Evolutionary conservation across 2,329 filamentous ascomycete genomes (phyloP).

Genomic region (Apiospora kogelbergensis): DNA sequence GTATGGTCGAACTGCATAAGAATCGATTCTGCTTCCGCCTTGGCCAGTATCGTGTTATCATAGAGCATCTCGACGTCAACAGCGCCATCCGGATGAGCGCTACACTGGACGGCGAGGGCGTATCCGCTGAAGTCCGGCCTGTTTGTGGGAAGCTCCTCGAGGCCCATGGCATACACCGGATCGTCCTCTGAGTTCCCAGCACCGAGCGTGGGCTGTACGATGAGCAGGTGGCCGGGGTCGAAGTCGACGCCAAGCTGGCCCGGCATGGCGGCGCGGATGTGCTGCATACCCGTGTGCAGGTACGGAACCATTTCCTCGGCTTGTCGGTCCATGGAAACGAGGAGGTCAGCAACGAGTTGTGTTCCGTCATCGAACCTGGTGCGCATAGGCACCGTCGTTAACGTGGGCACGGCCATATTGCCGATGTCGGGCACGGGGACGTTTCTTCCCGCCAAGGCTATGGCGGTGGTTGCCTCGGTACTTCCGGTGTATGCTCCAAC

Average conservation of each 20-base stretch:
- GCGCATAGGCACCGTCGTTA: background rate
- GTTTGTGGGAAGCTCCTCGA: background rate
- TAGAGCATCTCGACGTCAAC: background rate
- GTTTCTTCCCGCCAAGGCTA: background rate
- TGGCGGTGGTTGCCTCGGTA: background rate
- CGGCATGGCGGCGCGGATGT: background rate
- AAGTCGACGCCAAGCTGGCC: background rate
- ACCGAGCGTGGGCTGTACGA: background rate
- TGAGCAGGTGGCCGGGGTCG: conserved; percentile 8
- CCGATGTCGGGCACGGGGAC: background rate
- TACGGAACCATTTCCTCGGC: too few species aligned
- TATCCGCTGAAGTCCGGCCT: conserved; percentile 9
- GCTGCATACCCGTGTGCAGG: too few species aligned
- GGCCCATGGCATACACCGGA: background rate
- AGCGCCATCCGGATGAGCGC: background rate
- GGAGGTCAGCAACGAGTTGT: too few species aligned
- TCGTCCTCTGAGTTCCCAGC: background rate
- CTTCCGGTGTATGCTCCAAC: background rate
- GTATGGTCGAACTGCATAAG: too few species aligned
- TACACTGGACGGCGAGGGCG: conserved; percentile 6
- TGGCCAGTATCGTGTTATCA: too few species aligned
- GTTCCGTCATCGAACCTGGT: too few species aligned
- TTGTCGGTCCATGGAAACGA: too few species aligned
- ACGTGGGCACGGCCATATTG: background rate
- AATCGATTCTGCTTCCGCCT: too few species aligned